Conservation (phyloP, 176 grass and related monocot species). For the Eremochloa ophiuroides region DNA sequence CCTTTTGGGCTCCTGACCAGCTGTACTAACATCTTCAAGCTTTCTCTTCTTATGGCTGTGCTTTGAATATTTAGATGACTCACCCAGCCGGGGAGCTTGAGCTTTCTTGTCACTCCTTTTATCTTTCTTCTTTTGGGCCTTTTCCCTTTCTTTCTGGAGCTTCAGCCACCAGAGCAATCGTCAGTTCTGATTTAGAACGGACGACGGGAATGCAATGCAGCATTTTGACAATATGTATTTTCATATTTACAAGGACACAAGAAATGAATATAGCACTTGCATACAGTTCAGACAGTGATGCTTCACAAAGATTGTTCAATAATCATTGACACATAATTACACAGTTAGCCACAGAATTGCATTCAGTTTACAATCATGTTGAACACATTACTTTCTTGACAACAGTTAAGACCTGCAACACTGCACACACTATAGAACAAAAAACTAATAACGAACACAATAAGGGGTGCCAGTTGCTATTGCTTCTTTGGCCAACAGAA, state of each 20-base stretch:
- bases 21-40: conserved; percentile 18
- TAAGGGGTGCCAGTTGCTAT: background rate
- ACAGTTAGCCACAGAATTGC: conserved; percentile 1
- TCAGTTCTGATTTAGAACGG: conserved; percentile 83
- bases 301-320: background rate
- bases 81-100: conserved; percentile 22
- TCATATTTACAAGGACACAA: conserved; percentile 11
- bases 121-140: conserved; percentile 40
- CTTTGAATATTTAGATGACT: conserved; percentile 48
- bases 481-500: background rate
- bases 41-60: conserved; percentile 54
- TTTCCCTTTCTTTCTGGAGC: conserved; percentile 65
- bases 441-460: background rate
- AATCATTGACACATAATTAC: conserved; percentile 11
- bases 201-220: conserved; percentile 53
- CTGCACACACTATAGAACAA: background rate
- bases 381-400: background rate
- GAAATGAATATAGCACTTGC: background rate
- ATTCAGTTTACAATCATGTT: background rate
- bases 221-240: conserved; percentile 14
- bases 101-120: conserved; percentile 54
- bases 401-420: background rate
- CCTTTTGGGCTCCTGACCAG: background rate
- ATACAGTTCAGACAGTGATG: conserved; percentile 15
- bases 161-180: conserved; percentile 80